These are phyloP conservation scores for Trametes sp. DNA, from an alignment of 1,284 basidiomycete species.

Conservation along the genomic window DNA sequence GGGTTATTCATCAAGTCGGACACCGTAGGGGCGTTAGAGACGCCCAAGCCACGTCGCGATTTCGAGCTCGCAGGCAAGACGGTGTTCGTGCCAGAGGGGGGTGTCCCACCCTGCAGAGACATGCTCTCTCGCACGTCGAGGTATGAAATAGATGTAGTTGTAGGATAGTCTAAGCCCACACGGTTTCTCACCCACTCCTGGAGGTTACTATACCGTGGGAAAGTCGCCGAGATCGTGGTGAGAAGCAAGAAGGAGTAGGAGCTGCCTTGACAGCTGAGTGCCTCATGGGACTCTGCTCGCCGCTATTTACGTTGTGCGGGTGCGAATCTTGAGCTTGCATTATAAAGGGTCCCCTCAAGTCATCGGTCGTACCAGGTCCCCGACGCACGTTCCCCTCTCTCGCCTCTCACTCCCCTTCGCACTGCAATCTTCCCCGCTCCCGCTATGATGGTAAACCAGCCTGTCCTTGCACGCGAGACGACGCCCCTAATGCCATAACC, in stretches of 20 bases:
- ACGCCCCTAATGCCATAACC: background rate
- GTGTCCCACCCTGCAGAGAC: background rate
- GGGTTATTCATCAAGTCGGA: background rate
- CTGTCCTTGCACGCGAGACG: background rate
- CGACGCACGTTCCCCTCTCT: no score
- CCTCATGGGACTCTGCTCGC: no score
- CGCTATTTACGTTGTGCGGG: no score
- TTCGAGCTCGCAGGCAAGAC: background rate
- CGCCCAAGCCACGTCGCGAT: background rate
- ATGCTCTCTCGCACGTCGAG: background rate
- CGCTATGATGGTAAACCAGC: background rate
- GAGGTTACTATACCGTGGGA: background rate
- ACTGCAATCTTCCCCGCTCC: no score
- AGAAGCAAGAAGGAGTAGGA: background rate
- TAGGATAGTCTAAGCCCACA: background rate
- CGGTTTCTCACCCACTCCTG: background rate
- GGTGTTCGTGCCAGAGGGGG: background rate
- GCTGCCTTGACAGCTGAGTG: no score
- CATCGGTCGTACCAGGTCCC: background rate
- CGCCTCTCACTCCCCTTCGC: background rate
- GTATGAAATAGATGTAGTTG: background rate
- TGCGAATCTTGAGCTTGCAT: background rate
- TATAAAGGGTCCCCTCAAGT: background rate
- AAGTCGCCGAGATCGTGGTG: background rate
- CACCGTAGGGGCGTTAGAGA: background rate